These are phyloP conservation scores for Xanthoconium separans DNA, from an alignment of 1,284 basidiomycete genomes.

Conservation along the genomic window DNA sequence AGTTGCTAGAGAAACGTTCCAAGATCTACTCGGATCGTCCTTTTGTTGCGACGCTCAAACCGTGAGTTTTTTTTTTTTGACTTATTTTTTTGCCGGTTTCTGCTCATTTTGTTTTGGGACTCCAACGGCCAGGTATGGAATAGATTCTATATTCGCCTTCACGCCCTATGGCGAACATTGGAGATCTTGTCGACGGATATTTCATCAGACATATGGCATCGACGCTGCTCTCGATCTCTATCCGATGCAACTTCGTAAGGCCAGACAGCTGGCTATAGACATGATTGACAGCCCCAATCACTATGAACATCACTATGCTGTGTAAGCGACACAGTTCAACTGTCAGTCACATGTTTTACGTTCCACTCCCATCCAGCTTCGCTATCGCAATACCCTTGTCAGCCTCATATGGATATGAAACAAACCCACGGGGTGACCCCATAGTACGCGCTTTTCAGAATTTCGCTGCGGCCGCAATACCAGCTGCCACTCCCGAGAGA, in stretches of 20 bases:
- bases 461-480: background rate
- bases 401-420: conserved; percentile 18
- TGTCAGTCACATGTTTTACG: background rate
- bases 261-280: conserved; percentile 8
- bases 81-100: background rate
- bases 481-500: conserved; percentile 1
- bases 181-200: conserved; percentile 11
- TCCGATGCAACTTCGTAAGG: conserved; percentile 13
- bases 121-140: background rate
- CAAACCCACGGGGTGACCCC: conserved; percentile 8
- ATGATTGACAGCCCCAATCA: conserved; percentile 7
- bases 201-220: conserved; percentile 10
- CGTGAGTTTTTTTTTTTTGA: conserved; percentile 7
- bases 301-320: conserved; percentile 4
- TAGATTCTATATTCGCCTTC: conserved; percentile 3
- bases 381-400: conserved; percentile 5
- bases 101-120: background rate
- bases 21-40: conserved; percentile 14
- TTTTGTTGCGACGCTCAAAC: conserved; percentile 4
- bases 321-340: background rate
- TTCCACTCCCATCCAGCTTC: background rate
- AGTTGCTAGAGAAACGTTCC: conserved; percentile 17
- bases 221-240: conserved; percentile 2
- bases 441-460: background rate
- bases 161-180: conserved; percentile 9